Evolutionary conservation across 495 filamentous ascomycete species (phyloP).

Genomic region (Aspergillus funiculosus): DNA sequence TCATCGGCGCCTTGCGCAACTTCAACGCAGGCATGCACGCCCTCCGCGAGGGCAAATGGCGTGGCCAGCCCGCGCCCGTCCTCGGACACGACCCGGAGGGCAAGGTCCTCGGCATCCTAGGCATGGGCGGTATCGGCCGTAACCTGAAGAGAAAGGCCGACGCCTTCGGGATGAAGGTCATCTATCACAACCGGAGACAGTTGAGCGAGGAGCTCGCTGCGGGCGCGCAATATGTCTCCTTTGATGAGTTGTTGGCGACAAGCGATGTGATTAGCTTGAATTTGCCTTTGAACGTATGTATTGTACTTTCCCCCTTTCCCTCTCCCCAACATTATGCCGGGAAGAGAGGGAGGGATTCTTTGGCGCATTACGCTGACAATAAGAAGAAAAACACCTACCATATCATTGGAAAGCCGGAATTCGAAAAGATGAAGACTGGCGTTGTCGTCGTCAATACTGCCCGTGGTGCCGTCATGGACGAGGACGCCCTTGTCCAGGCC

Average conservation of each 20-base stretch:
- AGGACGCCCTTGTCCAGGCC: constrained; percentile 60
- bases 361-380: not conserved
- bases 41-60: constrained; percentile 56
- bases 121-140: constrained; percentile 83
- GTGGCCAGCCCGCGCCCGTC: constrained; percentile 40
- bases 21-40: constrained; percentile 58
- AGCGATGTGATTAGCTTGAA: constrained; percentile 76
- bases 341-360: not conserved
- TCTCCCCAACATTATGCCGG: not conserved
- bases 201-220: constrained; percentile 50
- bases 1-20: constrained; percentile 69
- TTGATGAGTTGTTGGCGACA: constrained; percentile 57
- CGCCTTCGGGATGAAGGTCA: constrained; percentile 60
- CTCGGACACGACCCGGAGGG: constrained; percentile 61
- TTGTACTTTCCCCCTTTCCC: constrained; percentile 13
- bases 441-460: constrained; percentile 69
- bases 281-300: constrained; percentile 67
- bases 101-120: constrained; percentile 66
- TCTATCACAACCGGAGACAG: constrained; percentile 60
- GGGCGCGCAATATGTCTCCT: constrained; percentile 61
- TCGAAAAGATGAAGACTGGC: constrained; percentile 64
- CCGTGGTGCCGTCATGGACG: constrained; percentile 64
- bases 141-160: constrained; percentile 50
- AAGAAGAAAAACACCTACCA: constrained; percentile 57
- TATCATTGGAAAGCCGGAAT: constrained; percentile 57